Base-by-base conservation (phyloP, 2,329 filamentous ascomycete genomes). In the Aspergillus uvarum region DNA sequence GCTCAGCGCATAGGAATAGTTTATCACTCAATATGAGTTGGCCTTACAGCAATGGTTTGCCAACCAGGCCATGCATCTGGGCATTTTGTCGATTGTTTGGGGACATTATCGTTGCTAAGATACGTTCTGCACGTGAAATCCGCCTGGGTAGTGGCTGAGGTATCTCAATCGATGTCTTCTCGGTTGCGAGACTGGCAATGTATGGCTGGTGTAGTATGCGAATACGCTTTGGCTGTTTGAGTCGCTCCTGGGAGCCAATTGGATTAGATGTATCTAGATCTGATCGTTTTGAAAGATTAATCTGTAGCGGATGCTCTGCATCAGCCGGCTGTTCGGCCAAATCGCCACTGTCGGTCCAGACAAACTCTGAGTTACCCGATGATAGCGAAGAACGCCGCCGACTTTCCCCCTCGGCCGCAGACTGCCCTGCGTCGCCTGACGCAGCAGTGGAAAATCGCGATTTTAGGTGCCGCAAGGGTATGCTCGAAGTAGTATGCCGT, bases 331-430 rank as follows among this genome's bases (percentile, higher is more conserved):
- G 94, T 80, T 97, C 94, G 72, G 91, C 92, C 70, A 98, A 86
- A 78, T 98, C 95, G 72, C 92, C 94, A 49, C 94, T 96, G 77
- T 97, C 92, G 73, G 91, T 93, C 92, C 92, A 97, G 69, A 90
- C 87, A 60, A 88, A 89, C 75, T 82, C 82, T 62, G 76, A 81
- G 70, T 77, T 76, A 70, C 70, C 68, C 31, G 80, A 79, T 63
- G 78, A 79, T 54, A 71, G 68, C 29, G 84, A 86, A 67, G 81
- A 83, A 73, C 80, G 81, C 69, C 80, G 81, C 69, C 80, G 78
- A 70, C 76, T 77, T 70, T 77, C 80, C 72, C 82, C 79, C 68
- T 80, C 79, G 68, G 74, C 79, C 70, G 76, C 75, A 67, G 74
- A 79, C 69, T 74, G 74, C 61, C 74, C 63, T 67, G 72, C 64